Evolutionary conservation across 1,284 basidiomycete species (phyloP).

Genomic region (Tylopilus sp.): DNA sequence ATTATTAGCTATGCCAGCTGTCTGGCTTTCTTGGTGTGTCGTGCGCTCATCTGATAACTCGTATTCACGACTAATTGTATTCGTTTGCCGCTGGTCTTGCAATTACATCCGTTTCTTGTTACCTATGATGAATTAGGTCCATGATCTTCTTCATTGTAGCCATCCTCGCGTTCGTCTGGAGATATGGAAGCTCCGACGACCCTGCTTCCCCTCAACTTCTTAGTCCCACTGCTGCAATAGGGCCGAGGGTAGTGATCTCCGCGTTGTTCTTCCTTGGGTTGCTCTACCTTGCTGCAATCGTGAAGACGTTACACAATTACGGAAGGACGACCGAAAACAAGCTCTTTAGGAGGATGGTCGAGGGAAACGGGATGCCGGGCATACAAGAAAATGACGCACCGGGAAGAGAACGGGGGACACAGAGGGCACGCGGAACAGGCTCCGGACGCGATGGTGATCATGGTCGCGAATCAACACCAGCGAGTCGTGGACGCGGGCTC

Average conservation of each 20-base stretch:
- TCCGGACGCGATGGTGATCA: not conserved
- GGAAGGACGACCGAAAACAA: constrained; percentile 31
- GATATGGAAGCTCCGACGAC: constrained; percentile 55
- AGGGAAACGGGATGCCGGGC: not conserved
- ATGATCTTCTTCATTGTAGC: constrained; percentile 67
- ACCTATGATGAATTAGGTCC: constrained; percentile 42
- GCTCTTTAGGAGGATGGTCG: not conserved
- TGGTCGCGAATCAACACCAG: not conserved
- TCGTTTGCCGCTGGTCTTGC: not conserved
- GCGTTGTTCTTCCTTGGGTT: constrained; percentile 57
- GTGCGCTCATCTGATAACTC: not conserved
- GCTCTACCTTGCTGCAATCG: constrained; percentile 60
- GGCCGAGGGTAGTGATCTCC: constrained; percentile 58
- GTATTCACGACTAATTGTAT: not conserved
- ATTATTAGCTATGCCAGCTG: constrained; percentile 65
- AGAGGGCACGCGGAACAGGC: not conserved
- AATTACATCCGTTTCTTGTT: not conserved
- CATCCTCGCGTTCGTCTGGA: constrained; percentile 74
- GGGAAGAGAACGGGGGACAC: constrained; percentile 2
- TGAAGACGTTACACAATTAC: constrained; percentile 62
- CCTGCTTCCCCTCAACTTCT: constrained; percentile 37
- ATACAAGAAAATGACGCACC: not conserved
- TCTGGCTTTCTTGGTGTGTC: constrained; percentile 71
- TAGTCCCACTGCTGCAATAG: constrained; percentile 40
- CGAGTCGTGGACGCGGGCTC: constrained; percentile 15